Conservation (phyloP, 2,329 filamentous ascomycete species). For the Arthroderma sp. region DNA sequence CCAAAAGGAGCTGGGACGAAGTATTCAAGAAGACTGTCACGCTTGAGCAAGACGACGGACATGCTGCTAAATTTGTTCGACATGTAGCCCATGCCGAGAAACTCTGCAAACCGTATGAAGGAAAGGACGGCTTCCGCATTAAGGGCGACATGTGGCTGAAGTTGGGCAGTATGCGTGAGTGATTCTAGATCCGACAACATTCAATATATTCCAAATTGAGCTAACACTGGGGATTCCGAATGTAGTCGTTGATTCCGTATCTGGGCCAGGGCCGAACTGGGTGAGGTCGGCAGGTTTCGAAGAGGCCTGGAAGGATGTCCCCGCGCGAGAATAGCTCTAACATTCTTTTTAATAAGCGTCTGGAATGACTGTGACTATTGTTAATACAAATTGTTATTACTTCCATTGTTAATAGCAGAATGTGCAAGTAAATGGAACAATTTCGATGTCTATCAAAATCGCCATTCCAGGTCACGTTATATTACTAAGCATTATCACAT, state of each 20-base stretch:
- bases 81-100: conserved; percentile 54
- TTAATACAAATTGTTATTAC: too few species aligned
- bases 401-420: background rate
- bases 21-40: conserved; percentile 37
- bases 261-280: conserved; percentile 23
- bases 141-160: conserved; percentile 35
- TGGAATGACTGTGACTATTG: background rate
- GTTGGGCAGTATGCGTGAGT: conserved; percentile 35
- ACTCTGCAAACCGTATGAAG: conserved; percentile 32
- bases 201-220: conserved; percentile 22
- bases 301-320: conserved; percentile 29
- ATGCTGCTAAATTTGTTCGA: conserved; percentile 62
- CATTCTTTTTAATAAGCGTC: too few species aligned
- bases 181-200: conserved; percentile 16
- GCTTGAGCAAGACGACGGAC: conserved; percentile 58
- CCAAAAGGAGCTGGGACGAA: conserved; percentile 37
- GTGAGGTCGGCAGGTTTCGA: conserved; percentile 32
- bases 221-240: background rate
- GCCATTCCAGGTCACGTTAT: background rate
- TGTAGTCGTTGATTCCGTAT: background rate
- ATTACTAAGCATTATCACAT: background rate
- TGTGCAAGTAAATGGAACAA: background rate
- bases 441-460: too few species aligned
- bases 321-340: conserved; percentile 1
- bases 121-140: conserved; percentile 24